These are phyloP conservation scores for Neurospora intermedia DNA, from an alignment of 495 filamentous ascomycete genomes.

Conservation along the genomic window DNA sequence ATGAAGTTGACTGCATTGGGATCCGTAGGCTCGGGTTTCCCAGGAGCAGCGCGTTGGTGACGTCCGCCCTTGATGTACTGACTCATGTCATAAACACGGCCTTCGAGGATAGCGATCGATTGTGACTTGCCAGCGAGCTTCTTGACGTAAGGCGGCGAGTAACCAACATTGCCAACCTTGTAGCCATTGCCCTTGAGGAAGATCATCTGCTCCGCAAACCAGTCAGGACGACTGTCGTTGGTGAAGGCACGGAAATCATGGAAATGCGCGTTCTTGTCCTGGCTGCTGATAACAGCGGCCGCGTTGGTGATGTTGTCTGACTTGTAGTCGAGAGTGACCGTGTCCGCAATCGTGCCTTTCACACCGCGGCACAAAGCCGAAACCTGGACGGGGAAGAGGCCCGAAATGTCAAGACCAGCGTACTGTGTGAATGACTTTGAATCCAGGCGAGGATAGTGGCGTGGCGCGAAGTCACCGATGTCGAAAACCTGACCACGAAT, in stretches of 20 bases:
- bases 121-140: conserved; percentile 53
- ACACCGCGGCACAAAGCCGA: conserved; percentile 80
- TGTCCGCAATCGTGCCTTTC: conserved; percentile 48
- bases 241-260: conserved; percentile 88
- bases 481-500: conserved; percentile 89
- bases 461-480: conserved; percentile 57
- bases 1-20: conserved; percentile 68
- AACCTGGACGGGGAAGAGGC: conserved; percentile 89
- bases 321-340: conserved; percentile 72
- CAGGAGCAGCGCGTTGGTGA: conserved; percentile 41
- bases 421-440: conserved; percentile 61
- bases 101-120: conserved; percentile 68
- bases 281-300: conserved; percentile 48
- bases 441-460: conserved; percentile 65
- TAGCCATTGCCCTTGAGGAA: conserved; percentile 57
- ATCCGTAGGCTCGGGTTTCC: conserved; percentile 32
- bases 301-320: conserved; percentile 62
- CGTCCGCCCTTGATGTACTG: conserved; percentile 73
- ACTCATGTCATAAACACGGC: conserved; percentile 83
- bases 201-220: conserved; percentile 81
- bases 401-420: conserved; percentile 74
- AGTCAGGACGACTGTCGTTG: conserved; percentile 74
- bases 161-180: conserved; percentile 83
- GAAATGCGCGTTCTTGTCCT: conserved; percentile 66
- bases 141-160: conserved; percentile 64